Conservation (phyloP, 164 flowering plant genomes). For the Kingdonia uniflora region DNA sequence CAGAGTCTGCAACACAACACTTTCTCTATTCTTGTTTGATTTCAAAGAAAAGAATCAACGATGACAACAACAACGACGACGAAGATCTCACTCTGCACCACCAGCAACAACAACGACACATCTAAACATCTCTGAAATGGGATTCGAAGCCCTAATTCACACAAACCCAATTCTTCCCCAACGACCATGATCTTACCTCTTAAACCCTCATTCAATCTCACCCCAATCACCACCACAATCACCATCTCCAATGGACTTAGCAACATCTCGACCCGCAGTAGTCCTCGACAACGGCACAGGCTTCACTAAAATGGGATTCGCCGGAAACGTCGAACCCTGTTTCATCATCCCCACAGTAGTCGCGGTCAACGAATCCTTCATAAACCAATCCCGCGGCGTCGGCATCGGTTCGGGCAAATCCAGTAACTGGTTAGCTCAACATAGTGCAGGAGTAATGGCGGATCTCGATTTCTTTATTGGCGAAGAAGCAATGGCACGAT, state of each 20-base stretch:
- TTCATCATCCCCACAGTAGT: conserved; percentile 78
- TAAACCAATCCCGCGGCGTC: conserved; percentile 57
- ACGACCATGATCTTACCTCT: conserved; percentile 19
- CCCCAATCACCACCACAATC: conserved; percentile 32
- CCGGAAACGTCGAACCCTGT: conserved; percentile 86
- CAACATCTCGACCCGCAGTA: conserved; percentile 85
- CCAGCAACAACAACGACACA: no score
- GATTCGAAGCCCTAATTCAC: no score
- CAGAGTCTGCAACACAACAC: no score
- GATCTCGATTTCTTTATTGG: conserved; percentile 96
- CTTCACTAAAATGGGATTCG: conserved; percentile 95
- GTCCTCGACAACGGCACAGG: conserved; percentile 98
- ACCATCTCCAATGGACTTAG: conserved; percentile 46
- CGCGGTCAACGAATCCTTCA: conserved; percentile 80
- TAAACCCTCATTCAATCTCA: conserved; percentile 36
- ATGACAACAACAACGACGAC: no score
- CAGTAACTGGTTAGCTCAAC: conserved; percentile 77
- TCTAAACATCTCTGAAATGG: no score
- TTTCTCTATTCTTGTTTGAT: no score
- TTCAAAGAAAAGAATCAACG: no score
- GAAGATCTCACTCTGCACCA: no score
- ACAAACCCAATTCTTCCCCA: not conserved
- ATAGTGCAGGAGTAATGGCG: conserved; percentile 97
- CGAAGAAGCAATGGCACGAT: conserved; percentile 71
- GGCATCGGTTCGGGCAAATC: conserved; percentile 43